Evolutionary conservation across 192 early-diverging fungal genomes (phyloP).

Genomic region (Coemansia reversa): DNA sequence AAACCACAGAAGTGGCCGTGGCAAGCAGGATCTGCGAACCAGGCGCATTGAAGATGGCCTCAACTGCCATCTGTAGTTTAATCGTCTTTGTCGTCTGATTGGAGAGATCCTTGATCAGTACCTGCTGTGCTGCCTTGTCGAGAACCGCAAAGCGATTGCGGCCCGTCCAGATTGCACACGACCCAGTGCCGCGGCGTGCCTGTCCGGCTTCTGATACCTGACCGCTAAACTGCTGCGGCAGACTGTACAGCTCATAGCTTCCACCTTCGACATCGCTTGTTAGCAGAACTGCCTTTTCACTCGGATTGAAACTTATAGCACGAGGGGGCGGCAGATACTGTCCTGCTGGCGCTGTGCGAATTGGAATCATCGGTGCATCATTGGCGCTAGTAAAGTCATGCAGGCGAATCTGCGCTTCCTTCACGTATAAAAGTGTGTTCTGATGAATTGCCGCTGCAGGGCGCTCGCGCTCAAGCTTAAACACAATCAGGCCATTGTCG

Average conservation of each 20-base stretch:
- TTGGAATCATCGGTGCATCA: constrained; percentile 74
- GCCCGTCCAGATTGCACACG: constrained; percentile 88
- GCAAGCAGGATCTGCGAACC: constrained; percentile 78
- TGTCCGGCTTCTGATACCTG: constrained; percentile 49
- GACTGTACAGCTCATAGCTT: constrained; percentile 83
- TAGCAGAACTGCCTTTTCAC: constrained; percentile 86
- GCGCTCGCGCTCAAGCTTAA: constrained; percentile 97
- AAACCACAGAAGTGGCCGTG: constrained; percentile 81
- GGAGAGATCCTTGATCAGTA: constrained; percentile 82
- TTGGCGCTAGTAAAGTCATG: constrained; percentile 78
- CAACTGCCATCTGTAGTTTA: constrained; percentile 72
- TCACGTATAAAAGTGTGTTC: constrained; percentile 82
- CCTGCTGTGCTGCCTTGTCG: constrained; percentile 79
- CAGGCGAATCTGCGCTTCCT: constrained; percentile 80
- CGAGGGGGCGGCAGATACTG: constrained; percentile 75
- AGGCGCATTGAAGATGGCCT: constrained; percentile 87
- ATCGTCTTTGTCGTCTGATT: constrained; percentile 90
- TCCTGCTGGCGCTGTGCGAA: constrained; percentile 68
- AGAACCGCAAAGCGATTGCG: constrained; percentile 98
- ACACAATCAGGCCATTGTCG: constrained; percentile 96
- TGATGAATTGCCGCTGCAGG: constrained; percentile 87
- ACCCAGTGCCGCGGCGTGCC: constrained; percentile 75
- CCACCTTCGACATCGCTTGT: constrained; percentile 84
- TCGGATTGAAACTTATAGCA: constrained; percentile 91
- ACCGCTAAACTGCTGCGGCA: constrained; percentile 68